Conservation (phyloP, 306 rosid genomes). For the Rosa chinensis region DNA sequence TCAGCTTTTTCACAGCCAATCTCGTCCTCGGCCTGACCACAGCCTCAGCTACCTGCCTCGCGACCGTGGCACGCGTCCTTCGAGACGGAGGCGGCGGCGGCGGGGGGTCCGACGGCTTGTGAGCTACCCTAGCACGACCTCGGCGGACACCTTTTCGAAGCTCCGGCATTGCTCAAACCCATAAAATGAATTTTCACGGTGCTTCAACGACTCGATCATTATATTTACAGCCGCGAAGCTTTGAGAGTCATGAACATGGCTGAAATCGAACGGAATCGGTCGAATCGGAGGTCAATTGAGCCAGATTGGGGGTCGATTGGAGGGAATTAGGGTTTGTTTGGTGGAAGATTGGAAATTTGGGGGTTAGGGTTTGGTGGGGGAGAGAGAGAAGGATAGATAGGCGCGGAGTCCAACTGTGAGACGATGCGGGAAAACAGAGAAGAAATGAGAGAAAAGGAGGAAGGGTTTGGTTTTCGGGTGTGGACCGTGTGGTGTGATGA, state of each 20-base stretch:
- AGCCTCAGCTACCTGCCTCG: constrained; percentile 49
- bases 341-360: not conserved
- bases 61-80: constrained; percentile 76
- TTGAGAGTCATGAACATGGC: constrained; percentile 33
- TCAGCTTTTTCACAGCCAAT: constrained; percentile 45
- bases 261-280: not conserved
- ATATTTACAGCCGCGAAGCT: constrained; percentile 47
- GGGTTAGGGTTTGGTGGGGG: constrained; percentile 13
- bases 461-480: not conserved
- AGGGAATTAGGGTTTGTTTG: constrained; percentile 14
- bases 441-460: not conserved
- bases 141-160: constrained; percentile 79
- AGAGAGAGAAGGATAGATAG: not conserved
- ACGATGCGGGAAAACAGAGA: constrained; percentile 4
- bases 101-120: constrained; percentile 40
- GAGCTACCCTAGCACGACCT: constrained; percentile 69
- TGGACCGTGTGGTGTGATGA: not conserved
- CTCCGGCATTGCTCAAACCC: constrained; percentile 89
- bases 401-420: constrained; percentile 5
- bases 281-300: constrained; percentile 10
- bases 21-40: constrained; percentile 64
- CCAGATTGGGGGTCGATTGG: not conserved
- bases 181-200: constrained; percentile 55
- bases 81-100: constrained; percentile 44
- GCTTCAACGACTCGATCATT: constrained; percentile 44